Evolutionary conservation across 2,329 filamentous ascomycete genomes (phyloP).

Genomic region (Talaromyces sp.): DNA sequence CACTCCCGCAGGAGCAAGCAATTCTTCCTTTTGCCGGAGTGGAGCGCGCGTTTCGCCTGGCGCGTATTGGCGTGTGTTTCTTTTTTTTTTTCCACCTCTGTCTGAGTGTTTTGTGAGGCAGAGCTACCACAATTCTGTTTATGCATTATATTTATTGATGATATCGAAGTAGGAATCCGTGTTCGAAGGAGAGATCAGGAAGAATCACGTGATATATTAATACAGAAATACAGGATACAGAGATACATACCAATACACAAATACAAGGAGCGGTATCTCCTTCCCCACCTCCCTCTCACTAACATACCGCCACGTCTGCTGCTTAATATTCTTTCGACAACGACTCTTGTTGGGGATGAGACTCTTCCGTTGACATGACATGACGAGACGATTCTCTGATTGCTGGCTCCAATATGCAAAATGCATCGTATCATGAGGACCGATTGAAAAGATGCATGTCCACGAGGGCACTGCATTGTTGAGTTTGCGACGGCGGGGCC

Average conservation of each 20-base stretch:
- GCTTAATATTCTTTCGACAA: too few relatives aligned
- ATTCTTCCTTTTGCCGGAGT: not conserved
- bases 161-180: too few relatives aligned
- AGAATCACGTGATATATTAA: too few relatives aligned
- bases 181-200: too few relatives aligned
- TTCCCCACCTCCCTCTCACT: too few relatives aligned
- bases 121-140: too few relatives aligned
- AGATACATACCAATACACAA: too few relatives aligned
- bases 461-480: not conserved
- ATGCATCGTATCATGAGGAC: not conserved
- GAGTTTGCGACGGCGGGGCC: conserved; percentile 1
- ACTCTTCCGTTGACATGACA: not conserved
- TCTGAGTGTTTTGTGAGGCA: not conserved
- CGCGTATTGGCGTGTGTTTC: conserved; percentile 10
- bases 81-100: conserved; percentile 2
- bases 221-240: too few relatives aligned
- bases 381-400: not conserved
- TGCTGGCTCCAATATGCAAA: not conserved
- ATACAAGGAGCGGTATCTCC: too few relatives aligned
- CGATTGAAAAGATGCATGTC: not conserved
- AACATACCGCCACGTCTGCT: too few relatives aligned
- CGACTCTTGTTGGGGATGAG: not conserved
- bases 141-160: too few relatives aligned
- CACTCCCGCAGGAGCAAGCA: not conserved
- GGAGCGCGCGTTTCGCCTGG: conserved; percentile 2